phyloP scores from a whole-genome alignment of 1,284 basidiomycete genomes.

The Agroathelia rolfsii region DNA sequence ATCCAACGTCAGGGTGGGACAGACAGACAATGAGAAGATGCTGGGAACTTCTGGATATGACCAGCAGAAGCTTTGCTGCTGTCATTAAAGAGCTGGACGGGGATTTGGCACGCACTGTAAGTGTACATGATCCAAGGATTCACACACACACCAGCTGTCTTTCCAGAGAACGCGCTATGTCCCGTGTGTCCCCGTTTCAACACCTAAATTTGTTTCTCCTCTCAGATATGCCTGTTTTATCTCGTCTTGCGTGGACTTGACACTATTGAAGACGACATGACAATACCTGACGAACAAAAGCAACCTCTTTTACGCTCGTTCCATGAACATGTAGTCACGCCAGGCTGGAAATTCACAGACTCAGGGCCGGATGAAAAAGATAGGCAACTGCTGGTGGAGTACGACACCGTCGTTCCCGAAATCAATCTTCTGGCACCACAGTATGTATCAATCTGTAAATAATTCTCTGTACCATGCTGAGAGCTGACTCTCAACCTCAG shows the following conservation, averaged over 20 bases:
- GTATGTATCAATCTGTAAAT: constrained; percentile 32
- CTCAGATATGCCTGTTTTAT: constrained; percentile 90
- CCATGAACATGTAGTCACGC: constrained; percentile 71
- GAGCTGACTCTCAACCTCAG: constrained; percentile 26
- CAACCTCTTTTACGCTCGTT: constrained; percentile 81
- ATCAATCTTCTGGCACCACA: constrained; percentile 56
- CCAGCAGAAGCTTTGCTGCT: constrained; percentile 84
- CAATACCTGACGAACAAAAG: constrained; percentile 79
- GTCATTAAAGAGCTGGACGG: constrained; percentile 98
- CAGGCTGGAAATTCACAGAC: constrained; percentile 84
- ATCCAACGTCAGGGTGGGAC: constrained; percentile 75
- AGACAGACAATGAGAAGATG: constrained; percentile 79
- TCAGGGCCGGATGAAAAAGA: constrained; percentile 89
- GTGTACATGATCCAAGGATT: constrained; percentile 22
- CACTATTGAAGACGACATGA: constrained; percentile 99
- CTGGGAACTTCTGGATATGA: constrained; percentile 86
- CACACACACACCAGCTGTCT: constrained; percentile 1
- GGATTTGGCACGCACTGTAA: constrained; percentile 83
- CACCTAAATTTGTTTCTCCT: constrained; percentile 2
- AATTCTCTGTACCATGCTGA: constrained; percentile 3
- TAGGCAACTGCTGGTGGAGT: constrained; percentile 79
- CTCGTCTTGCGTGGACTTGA: constrained; percentile 89
- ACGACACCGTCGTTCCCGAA: constrained; percentile 79
- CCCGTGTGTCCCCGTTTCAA: not conserved
- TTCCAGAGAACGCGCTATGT: constrained; percentile 1